These are phyloP conservation scores for Trichoderma oligosporum DNA, from an alignment of 2,329 filamentous ascomycete genomes.

Conservation along the genomic window DNA sequence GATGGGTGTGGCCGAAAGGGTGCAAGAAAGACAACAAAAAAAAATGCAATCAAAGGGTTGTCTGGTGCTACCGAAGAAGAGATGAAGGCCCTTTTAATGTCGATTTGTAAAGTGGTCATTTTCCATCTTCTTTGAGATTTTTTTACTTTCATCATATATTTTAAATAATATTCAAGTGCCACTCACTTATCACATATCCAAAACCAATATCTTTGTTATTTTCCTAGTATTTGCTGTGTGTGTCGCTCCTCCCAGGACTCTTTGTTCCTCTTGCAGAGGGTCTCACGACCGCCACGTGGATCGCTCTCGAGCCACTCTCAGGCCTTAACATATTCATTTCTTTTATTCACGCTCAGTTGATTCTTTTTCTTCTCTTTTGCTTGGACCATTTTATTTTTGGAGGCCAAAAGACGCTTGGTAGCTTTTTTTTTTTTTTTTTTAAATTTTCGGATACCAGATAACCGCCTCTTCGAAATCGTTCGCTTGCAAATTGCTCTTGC, in stretches of 20 bases:
- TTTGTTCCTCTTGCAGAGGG: not conserved
- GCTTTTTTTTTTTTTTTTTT: not conserved
- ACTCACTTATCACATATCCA: not conserved
- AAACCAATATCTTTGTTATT: not conserved
- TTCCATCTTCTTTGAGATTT: not conserved
- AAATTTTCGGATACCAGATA: not conserved
- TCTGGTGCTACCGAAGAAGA: not conserved
- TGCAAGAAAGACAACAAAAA: not conserved
- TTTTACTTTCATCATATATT: too few relatives aligned
- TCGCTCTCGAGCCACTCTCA: conserved; percentile 14
- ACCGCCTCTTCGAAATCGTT: not conserved
- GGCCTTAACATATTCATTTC: conserved; percentile 5
- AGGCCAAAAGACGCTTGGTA: not conserved
- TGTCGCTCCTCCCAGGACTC: conserved; percentile 11
- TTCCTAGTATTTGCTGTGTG: not conserved
- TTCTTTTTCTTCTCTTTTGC: too few relatives aligned
- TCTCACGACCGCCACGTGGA: conserved; percentile 18
- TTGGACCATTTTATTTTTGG: not conserved
- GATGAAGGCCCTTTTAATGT: too few relatives aligned
- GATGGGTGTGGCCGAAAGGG: not conserved
- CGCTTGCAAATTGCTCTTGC: not conserved
- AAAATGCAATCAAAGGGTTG: not conserved
- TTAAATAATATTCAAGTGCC: not conserved
- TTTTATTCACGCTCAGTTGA: not conserved
- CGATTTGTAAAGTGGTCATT: too few relatives aligned